phyloP scores from a whole-genome alignment of 345 rosid genomes.

The Brassica napus region DNA sequence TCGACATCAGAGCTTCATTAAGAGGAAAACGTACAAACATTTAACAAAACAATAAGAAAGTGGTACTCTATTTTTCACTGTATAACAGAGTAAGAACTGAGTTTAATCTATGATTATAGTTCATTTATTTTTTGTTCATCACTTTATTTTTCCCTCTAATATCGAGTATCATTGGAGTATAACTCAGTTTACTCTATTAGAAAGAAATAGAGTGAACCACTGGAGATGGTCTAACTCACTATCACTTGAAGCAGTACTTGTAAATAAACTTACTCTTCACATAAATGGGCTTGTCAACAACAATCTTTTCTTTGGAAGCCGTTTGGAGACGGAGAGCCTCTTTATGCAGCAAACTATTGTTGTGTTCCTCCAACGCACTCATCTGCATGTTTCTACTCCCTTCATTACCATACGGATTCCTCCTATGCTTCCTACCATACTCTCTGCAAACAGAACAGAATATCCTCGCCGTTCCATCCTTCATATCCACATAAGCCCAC shows the following conservation, averaged over 20 bases:
- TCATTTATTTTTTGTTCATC: no score
- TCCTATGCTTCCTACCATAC: conserved; percentile 92
- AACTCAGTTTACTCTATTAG: no score
- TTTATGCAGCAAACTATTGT: conserved; percentile 97
- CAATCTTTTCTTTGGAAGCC: conserved; percentile 93
- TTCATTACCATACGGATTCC: conserved; percentile 98
- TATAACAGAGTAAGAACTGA: no score
- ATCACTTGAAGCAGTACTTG: background rate
- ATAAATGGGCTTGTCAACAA: conserved; percentile 82
- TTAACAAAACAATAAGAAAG: no score
- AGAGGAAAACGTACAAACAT: background rate
- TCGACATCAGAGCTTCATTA: conserved; percentile 96
- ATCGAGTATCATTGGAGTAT: no score
- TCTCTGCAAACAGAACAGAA: conserved; percentile 97
- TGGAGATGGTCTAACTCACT: no score
- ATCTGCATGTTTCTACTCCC: conserved; percentile 99
- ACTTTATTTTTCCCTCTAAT: no score
- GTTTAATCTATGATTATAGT: no score
- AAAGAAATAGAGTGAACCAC: no score
- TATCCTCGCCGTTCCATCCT: conserved; percentile 96
- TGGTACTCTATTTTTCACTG: no score
- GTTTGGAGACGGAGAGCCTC: conserved; percentile 97
- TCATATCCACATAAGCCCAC: conserved; percentile 98
- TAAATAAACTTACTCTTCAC: conserved; percentile 68
- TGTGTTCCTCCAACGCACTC: conserved; percentile 99